These are phyloP conservation scores for Carex arenaria DNA, from an alignment of 202 grass and related monocot genomes.

Conservation along the genomic window DNA sequence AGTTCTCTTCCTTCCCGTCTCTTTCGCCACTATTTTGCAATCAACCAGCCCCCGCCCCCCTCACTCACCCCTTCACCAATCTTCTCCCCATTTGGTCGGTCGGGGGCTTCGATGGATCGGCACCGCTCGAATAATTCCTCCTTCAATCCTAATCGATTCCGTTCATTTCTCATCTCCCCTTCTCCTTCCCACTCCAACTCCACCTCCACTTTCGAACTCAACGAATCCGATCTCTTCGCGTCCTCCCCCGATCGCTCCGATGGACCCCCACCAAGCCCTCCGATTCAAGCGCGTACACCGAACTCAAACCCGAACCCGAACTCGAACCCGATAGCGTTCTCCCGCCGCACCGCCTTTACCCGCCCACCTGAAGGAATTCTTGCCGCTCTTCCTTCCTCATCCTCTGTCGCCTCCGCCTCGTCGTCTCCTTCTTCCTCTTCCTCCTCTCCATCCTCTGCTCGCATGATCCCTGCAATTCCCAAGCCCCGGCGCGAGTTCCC, in stretches of 20 bases:
- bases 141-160: constrained; percentile 54
- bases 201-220: constrained; percentile 56
- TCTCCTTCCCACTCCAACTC: constrained; percentile 13
- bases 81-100: not conserved
- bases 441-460: constrained; percentile 30
- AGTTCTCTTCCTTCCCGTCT: constrained; percentile 16
- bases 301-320: constrained; percentile 26
- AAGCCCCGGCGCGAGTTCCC: constrained; percentile 31
- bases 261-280: constrained; percentile 24
- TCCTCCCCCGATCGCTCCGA: constrained; percentile 31
- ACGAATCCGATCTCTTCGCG: constrained; percentile 73
- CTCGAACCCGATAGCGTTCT: constrained; percentile 31
- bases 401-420: constrained; percentile 31
- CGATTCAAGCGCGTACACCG: constrained; percentile 8
- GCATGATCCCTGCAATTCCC: constrained; percentile 70
- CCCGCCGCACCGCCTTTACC: constrained; percentile 22
- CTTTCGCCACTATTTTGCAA: constrained; percentile 33
- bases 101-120: constrained; percentile 45
- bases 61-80: not conserved
- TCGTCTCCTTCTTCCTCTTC: constrained; percentile 43
- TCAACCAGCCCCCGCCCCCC: too few species aligned
- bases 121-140: constrained; percentile 38
- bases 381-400: constrained; percentile 49
- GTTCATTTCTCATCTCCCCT: constrained; percentile 42
- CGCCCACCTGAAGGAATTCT: constrained; percentile 71